These are phyloP conservation scores for Torulaspora indica DNA, from an alignment of 805 yeast genomes.

Conservation along the genomic window DNA sequence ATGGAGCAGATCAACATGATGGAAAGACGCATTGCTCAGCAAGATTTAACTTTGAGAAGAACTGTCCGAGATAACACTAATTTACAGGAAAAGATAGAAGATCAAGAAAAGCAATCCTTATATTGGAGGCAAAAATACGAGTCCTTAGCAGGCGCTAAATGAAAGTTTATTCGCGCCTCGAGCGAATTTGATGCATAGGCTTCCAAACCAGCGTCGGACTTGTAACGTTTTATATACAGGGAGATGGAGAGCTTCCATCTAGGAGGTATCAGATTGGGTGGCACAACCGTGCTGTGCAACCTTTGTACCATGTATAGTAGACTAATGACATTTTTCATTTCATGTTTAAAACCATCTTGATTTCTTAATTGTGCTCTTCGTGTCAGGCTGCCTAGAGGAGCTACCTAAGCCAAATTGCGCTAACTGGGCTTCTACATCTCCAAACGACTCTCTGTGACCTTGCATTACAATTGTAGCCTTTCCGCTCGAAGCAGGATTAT, in stretches of 20 bases:
- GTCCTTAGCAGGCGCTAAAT: conserved; percentile 16
- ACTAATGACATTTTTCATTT: conserved; percentile 3
- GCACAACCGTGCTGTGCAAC: too few species aligned
- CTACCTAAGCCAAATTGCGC: conserved; percentile 69
- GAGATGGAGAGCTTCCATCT: not conserved
- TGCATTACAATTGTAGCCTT: conserved; percentile 84
- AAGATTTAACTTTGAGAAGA: conserved; percentile 42
- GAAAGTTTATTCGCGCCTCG: not conserved
- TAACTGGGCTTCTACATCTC: conserved; percentile 68
- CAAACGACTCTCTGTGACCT: conserved; percentile 80
- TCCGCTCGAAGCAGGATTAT: conserved; percentile 48
- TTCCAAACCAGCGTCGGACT: not conserved
- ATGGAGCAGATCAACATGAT: conserved; percentile 42
- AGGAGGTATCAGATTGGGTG: too few species aligned
- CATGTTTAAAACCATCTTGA: conserved; percentile 29
- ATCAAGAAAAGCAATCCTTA: conserved; percentile 52
- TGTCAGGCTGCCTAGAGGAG: conserved; percentile 1
- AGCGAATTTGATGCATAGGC: not conserved
- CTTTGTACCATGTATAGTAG: not conserved
- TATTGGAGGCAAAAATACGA: conserved; percentile 47
- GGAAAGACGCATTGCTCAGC: conserved; percentile 44
- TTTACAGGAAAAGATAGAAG: conserved; percentile 48
- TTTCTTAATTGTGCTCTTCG: not conserved
- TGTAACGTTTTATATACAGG: conserved; percentile 5
- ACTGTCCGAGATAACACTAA: conserved; percentile 54